phyloP scores from a whole-genome alignment of 768 basidiomycete species.

The Daedaleopsis sinensis region DNA sequence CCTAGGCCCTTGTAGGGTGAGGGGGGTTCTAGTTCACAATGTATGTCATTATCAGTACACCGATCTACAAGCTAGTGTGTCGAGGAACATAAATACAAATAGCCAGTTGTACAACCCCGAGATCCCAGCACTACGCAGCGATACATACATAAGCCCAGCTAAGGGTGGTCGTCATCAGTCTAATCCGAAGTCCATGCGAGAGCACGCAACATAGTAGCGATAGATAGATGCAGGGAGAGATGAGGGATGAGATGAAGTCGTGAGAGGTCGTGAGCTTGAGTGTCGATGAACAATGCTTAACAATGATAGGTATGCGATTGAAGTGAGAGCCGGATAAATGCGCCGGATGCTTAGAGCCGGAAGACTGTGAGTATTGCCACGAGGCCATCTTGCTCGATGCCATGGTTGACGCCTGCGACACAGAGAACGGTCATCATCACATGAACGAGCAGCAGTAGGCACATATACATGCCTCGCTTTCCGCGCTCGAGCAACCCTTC shows the following conservation, averaged over 20 bases:
- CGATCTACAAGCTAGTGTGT: background rate
- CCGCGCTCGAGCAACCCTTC: conserved; percentile 72
- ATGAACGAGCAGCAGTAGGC: background rate
- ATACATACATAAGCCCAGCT: background rate
- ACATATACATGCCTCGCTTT: conserved; percentile 51
- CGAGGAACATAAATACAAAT: background rate
- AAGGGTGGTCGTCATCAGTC: background rate
- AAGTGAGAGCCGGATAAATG: background rate
- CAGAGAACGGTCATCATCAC: background rate
- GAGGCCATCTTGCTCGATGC: conserved; percentile 78
- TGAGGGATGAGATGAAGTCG: conserved; percentile 3
- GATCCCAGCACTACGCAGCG: background rate
- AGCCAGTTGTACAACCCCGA: background rate
- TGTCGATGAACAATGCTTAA: background rate
- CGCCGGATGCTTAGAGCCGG: conserved; percentile 39
- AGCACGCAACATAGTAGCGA: conserved; percentile 4
- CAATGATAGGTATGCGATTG: no score
- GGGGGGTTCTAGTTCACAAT: background rate
- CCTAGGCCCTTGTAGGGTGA: no score
- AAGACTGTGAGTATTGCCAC: conserved; percentile 77
- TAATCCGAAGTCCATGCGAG: conserved; percentile 12
- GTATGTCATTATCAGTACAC: background rate
- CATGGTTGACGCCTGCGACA: conserved; percentile 76
- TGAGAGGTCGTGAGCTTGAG: conserved; percentile 9
- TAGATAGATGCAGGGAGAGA: conserved; percentile 6